Percentiles rank a stretch among this genome's conserved stretches.
Conservation (phyloP, 2,329 filamentous ascomycete genomes). For the Aspergillus sp. region DNA sequence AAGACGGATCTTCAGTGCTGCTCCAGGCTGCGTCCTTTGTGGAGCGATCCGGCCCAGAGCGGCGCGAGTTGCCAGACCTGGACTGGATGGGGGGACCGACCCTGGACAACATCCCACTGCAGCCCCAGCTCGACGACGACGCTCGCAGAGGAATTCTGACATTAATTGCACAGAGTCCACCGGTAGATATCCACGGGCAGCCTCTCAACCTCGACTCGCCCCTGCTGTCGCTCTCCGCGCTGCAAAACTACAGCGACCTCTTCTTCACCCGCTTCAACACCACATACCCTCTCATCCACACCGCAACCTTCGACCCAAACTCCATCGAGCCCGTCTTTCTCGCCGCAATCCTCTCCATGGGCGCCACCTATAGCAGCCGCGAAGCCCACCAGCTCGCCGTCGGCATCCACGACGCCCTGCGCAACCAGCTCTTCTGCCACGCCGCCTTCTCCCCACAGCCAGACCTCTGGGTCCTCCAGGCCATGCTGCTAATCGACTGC, state of each 20-base stretch:
- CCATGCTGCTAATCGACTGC: slow-evolving; percentile 62
- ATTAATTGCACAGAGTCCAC: slow-evolving; percentile 52
- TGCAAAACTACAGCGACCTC: slow-evolving; percentile 59
- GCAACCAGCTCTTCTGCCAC: slow-evolving; percentile 60
- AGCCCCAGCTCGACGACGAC: slow-evolving; percentile 32
- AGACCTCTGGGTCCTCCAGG: slow-evolving; percentile 61
- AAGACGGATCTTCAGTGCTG: slow-evolving; percentile 23
- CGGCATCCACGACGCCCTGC: slow-evolving; percentile 61
- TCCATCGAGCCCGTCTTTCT: slow-evolving; percentile 54
- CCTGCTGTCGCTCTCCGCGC: slow-evolving; percentile 49
- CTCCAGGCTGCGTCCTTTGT: slow-evolving; percentile 26
- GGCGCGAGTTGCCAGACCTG: slow-evolving; percentile 9
- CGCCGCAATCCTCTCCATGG: slow-evolving; percentile 57
- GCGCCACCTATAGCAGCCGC: slow-evolving; percentile 61
- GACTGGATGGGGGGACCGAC: slow-evolving; percentile 29
- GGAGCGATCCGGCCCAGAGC: slow-evolving; percentile 7
- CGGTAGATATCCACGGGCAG: slow-evolving; percentile 50
- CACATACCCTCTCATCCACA: slow-evolving; percentile 60
- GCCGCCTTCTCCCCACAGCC: slow-evolving; percentile 59
- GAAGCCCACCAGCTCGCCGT: slow-evolving; percentile 61
- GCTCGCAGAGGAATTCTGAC: slow-evolving; percentile 45
- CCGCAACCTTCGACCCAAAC: slow-evolving; percentile 56
- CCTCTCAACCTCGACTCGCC: slow-evolving; percentile 51
- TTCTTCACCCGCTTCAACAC: slow-evolving; percentile 63
- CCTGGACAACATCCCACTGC: slow-evolving; percentile 6